A percentile compares a stretch with the other conserved stretches of the same genome.
phyloP scores from a whole-genome alignment of 441 rosid species.

The Hypseocharis bilobata region DNA sequence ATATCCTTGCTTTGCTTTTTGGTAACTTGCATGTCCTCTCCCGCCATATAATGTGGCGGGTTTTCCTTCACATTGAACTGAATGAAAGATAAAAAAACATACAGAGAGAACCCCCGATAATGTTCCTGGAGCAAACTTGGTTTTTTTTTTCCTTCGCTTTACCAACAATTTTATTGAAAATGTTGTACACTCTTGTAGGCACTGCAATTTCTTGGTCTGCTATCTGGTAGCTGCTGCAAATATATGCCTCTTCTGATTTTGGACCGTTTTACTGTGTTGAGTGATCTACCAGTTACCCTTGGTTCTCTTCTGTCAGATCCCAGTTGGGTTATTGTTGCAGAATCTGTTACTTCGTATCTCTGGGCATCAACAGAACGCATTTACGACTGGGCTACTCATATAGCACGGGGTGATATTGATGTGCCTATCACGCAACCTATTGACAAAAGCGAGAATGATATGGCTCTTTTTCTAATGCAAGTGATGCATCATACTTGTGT shows the following conservation, averaged over 20 bases:
- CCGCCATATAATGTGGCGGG: no score
- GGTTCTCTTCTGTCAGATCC: constrained; percentile 51
- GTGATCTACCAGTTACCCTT: constrained; percentile 67
- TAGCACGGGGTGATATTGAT: constrained; percentile 19
- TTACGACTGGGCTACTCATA: constrained; percentile 35
- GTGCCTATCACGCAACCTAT: constrained; percentile 27
- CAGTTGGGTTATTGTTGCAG: constrained; percentile 46
- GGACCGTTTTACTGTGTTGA: constrained; percentile 44
- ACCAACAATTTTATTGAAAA: not conserved
- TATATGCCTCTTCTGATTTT: constrained; percentile 75
- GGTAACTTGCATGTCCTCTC: not conserved
- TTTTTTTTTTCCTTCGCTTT: not conserved
- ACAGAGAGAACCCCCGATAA: not conserved
- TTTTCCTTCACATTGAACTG: not conserved
- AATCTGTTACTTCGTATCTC: constrained; percentile 42
- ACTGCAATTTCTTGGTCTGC: constrained; percentile 56
- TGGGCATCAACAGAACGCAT: constrained; percentile 57
- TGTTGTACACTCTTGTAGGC: constrained; percentile 37
- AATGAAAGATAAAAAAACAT: not conserved
- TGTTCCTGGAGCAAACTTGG: not conserved
- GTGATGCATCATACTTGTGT: constrained; percentile 53
- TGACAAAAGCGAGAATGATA: constrained; percentile 37
- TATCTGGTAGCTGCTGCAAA: constrained; percentile 72
- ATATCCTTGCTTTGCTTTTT: not conserved
- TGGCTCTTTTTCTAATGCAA: constrained; percentile 34